phyloP scores from a whole-genome alignment of 768 basidiomycete species.

The Crucibulum laeve region DNA sequence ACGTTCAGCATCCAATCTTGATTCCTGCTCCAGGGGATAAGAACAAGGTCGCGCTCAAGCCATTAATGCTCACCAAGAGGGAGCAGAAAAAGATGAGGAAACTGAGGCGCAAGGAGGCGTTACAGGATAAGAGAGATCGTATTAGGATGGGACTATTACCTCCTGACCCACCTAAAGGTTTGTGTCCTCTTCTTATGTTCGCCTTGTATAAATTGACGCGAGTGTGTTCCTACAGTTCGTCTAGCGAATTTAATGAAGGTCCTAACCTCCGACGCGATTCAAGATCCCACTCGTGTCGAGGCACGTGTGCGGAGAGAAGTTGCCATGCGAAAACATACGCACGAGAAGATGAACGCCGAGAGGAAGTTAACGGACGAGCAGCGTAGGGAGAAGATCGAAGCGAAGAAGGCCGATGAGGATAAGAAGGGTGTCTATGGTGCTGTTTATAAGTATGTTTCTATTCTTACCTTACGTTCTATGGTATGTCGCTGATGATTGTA shows the following conservation, averaged over 20 bases:
- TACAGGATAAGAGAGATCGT: constrained; percentile 93
- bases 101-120: constrained; percentile 77
- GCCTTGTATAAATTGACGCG: constrained; percentile 4
- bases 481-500: constrained; percentile 1
- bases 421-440: constrained; percentile 78
- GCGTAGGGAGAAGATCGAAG: constrained; percentile 79
- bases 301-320: constrained; percentile 94
- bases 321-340: constrained; percentile 79
- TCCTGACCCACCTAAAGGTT: constrained; percentile 93
- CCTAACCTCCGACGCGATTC: constrained; percentile 91
- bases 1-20: constrained; percentile 96
- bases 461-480: constrained; percentile 2
- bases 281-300: constrained; percentile 97
- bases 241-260: constrained; percentile 97
- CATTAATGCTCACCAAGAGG: constrained; percentile 92
- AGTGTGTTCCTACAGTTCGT: constrained; percentile 53
- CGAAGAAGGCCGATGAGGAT: constrained; percentile 84
- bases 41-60: constrained; percentile 71
- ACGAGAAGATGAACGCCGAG: constrained; percentile 92
- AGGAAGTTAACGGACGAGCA: constrained; percentile 92
- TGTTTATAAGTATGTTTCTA: constrained; percentile 78
- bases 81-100: constrained; percentile 98
- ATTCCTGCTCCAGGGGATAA: constrained; percentile 90
- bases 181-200: constrained; percentile 6
- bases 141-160: constrained; percentile 95